A percentile compares a stretch with the other conserved stretches of the same genome.
Evolutionary conservation across 2,329 filamentous ascomycete genomes (phyloP).

Genomic region (Nakataea oryzae): DNA sequence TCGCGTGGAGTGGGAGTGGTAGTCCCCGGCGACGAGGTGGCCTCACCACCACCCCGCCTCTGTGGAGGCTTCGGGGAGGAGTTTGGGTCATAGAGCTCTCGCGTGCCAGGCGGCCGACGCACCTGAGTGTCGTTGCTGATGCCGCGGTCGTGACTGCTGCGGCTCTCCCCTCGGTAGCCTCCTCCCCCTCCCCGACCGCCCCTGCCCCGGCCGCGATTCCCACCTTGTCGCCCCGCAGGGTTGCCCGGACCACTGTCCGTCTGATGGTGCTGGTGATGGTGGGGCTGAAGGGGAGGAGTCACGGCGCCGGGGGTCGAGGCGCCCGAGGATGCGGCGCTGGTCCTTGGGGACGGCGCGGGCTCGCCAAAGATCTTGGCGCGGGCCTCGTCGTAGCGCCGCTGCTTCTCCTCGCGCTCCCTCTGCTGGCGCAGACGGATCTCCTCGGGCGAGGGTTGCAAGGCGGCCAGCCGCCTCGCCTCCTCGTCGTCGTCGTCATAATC

Average conservation of each 20-base stretch:
- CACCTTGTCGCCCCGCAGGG: neutral
- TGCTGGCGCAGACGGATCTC: constrained; percentile 71
- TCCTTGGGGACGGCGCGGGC: constrained; percentile 11
- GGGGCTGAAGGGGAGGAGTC: constrained; percentile 40
- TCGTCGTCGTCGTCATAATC: constrained; percentile 47
- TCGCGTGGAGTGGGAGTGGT: constrained; percentile 41
- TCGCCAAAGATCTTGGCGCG: constrained; percentile 79
- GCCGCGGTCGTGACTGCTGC: neutral
- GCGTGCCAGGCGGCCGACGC: constrained; percentile 21
- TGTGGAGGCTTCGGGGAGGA: constrained; percentile 55
- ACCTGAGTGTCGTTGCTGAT: constrained; percentile 16
- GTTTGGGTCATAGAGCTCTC: constrained; percentile 70
- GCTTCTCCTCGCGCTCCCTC: constrained; percentile 77
- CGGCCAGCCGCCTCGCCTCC: constrained; percentile 51
- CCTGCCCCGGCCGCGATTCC: constrained; percentile 21
- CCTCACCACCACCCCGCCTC: constrained; percentile 26
- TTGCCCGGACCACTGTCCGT: neutral
- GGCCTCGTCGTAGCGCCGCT: constrained; percentile 80
- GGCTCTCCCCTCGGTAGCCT: neutral
- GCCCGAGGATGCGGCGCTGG: constrained; percentile 28
- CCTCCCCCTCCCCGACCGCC: constrained; percentile 30
- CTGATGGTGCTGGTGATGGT: neutral
- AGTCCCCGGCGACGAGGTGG: constrained; percentile 24
- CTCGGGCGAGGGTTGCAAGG: constrained; percentile 52
- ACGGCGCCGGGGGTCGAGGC: constrained; percentile 51